Evolutionary conservation across 1,284 basidiomycete species (phyloP).

Genomic region (Entoloma clypeatum): DNA sequence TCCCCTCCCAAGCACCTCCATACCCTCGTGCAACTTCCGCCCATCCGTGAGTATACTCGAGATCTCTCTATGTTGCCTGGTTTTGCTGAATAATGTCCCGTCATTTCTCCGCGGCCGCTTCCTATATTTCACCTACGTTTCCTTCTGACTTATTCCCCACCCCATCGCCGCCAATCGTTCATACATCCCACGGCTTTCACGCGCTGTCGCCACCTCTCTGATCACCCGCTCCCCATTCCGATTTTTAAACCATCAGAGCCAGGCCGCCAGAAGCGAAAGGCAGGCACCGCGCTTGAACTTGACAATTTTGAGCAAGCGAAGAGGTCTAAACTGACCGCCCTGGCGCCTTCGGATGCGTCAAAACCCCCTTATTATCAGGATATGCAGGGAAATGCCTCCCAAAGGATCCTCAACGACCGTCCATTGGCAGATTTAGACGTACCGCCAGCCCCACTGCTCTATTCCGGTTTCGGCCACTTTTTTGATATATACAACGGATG

Average conservation of each 20-base stretch:
- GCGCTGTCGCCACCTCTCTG: too few relatives aligned
- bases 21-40: slow-evolving; percentile 15
- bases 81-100: slow-evolving; percentile 1
- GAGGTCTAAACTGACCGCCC: slow-evolving; percentile 8
- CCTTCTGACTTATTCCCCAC: too few relatives aligned
- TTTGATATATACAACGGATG: slow-evolving; percentile 10
- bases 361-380: slow-evolving; percentile 5
- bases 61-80: background rate
- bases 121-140: slow-evolving; percentile 1
- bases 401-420: slow-evolving; percentile 14
- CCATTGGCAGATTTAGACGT: slow-evolving; percentile 10
- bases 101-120: background rate
- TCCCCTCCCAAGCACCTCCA: slow-evolving; percentile 12
- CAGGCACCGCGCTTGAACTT: slow-evolving; percentile 5
- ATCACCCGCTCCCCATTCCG: too few relatives aligned
- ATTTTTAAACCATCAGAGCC: slow-evolving; percentile 4
- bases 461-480: slow-evolving; percentile 12
- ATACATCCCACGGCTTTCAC: too few relatives aligned
- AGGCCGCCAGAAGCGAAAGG: slow-evolving; percentile 6
- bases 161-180: too few relatives aligned
- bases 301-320: slow-evolving; percentile 9
- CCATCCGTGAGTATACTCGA: slow-evolving; percentile 6
- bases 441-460: too few relatives aligned
- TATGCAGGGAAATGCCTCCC: slow-evolving; percentile 7
- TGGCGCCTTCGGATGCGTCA: slow-evolving; percentile 6